Evolutionary conservation across 768 basidiomycete species (phyloP), one percentile per base, ranked within the genome.

Genomic region (Gautieria morchelliformis): DNA sequence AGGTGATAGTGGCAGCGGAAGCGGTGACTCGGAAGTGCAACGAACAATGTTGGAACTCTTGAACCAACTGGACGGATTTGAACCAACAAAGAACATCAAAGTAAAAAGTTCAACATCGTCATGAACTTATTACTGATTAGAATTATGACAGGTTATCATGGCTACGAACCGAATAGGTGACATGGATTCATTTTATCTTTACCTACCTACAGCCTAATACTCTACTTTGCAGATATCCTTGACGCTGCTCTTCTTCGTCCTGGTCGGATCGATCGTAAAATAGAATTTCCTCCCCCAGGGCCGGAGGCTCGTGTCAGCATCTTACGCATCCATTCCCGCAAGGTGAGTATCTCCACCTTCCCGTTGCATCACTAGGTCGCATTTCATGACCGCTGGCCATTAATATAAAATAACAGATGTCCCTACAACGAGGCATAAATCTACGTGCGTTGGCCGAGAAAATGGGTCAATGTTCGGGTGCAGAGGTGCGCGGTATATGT

Each of bases 391-490:
- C 5, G 20, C 58, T 40, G n/a, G n/a, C 45, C 42, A 22, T 6
- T 15, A 22, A 39, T 52, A 27, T 9, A 5, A 19, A 22, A 15
- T 56, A 17, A 1, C 61, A 93, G 89, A 99, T 98, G 95, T 97
- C 93, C 1, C 76, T 98, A 32, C 95, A 98, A 73, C 82, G 95
- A 58, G 94, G 94, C 1, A 99, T 99, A 71, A 93, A 99, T 73
- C 79, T 97, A n/a, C 87, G 92, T 15, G 85, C 87, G 2, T 77
- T 99, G 2, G 95, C 95, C 0, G 95, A 98, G 70, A 98, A 99
- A 79, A 99, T 98, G 95, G 95, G 95, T 0, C 92, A 96, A 67
- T 97, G 95, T 68, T 95, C 92, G 1, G 95, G 95, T 63, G 95
- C 95, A 1, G 95, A 99, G 69, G 95, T 97, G 15, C 81, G 95